These are phyloP conservation scores for Endothia cerciana DNA, from an alignment of 2,329 filamentous ascomycete species.

Conservation along the genomic window DNA sequence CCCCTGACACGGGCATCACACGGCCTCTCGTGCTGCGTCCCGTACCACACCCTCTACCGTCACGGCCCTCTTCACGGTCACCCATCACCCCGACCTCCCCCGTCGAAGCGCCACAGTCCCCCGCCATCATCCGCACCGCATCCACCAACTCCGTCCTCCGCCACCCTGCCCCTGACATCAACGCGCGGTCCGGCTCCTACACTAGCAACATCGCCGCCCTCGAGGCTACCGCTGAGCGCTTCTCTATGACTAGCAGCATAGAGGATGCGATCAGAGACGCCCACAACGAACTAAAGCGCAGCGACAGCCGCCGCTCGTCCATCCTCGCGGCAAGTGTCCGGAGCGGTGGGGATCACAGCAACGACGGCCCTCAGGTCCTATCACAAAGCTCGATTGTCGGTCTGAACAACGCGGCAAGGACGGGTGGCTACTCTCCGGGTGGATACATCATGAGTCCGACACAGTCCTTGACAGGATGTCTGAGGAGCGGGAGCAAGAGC, in stretches of 20 bases:
- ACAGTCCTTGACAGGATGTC: slow-evolving; percentile 61
- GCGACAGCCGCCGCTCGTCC: slow-evolving; percentile 69
- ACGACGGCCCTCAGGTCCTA: slow-evolving; percentile 31
- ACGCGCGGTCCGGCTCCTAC: slow-evolving; percentile 64
- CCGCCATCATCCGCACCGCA: slow-evolving; percentile 53
- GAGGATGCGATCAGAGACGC: slow-evolving; percentile 77
- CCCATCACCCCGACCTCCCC: slow-evolving; percentile 19
- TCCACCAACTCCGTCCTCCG: slow-evolving; percentile 51
- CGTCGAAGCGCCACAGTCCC: slow-evolving; percentile 31
- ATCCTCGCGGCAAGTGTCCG: slow-evolving; percentile 55
- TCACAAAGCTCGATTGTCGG: slow-evolving; percentile 66
- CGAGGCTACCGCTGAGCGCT: slow-evolving; percentile 74
- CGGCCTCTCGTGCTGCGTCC: slow-evolving; percentile 23
- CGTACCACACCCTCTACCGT: slow-evolving; percentile 17
- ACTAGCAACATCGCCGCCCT: slow-evolving; percentile 72
- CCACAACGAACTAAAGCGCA: slow-evolving; percentile 71
- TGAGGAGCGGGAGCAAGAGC: slow-evolving; percentile 59
- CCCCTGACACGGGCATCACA: slow-evolving; percentile 25
- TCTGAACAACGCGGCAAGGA: slow-evolving; percentile 67
- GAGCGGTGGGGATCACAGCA: slow-evolving; percentile 36
- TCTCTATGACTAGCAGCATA: slow-evolving; percentile 76
- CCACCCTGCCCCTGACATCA: slow-evolving; percentile 66
- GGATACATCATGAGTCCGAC: slow-evolving; percentile 70
- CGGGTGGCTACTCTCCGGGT: slow-evolving; percentile 71
- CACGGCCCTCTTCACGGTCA: slow-evolving; percentile 23